These are phyloP conservation scores for Acephala macrosclerotiorum DNA, from an alignment of 2,329 filamentous ascomycete species.

Conservation along the genomic window DNA sequence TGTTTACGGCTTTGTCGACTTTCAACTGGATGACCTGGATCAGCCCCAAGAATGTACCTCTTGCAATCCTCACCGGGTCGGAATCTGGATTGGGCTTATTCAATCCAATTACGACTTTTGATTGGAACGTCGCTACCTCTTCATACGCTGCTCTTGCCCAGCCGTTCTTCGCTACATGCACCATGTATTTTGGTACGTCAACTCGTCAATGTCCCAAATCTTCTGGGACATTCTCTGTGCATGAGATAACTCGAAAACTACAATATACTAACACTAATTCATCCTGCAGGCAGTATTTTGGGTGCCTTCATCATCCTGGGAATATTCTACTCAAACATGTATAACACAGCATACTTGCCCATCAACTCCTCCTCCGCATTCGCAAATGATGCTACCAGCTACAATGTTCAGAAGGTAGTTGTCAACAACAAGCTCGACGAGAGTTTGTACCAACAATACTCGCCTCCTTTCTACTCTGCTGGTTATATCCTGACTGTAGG, in stretches of 20 bases:
- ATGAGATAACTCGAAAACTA: background rate
- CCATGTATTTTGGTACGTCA: conserved; percentile 40
- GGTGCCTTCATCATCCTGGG: conserved; percentile 31
- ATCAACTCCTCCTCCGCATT: conserved; percentile 57
- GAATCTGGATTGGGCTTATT: conserved; percentile 51
- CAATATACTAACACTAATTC: too few relatives aligned
- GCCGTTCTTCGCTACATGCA: conserved; percentile 43
- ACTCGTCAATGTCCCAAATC: too few relatives aligned
- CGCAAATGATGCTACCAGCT: conserved; percentile 51
- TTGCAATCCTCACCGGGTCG: conserved; percentile 53
- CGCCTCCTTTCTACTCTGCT: conserved; percentile 53
- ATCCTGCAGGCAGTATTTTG: conserved; percentile 41
- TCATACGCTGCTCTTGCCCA: conserved; percentile 46
- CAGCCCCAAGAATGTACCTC: conserved; percentile 31
- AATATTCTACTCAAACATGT: conserved; percentile 42
- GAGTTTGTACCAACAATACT: conserved; percentile 51
- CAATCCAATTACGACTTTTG: conserved; percentile 58
- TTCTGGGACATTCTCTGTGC: background rate
- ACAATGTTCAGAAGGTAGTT: conserved; percentile 42
- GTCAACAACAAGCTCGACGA: conserved; percentile 48
- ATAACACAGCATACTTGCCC: conserved; percentile 51
- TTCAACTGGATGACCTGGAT: conserved; percentile 42
- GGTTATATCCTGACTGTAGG: conserved; percentile 51
- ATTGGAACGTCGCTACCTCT: conserved; percentile 52
- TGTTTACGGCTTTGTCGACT: conserved; percentile 42